Conservation (phyloP, 768 basidiomycete genomes). For the Leccinum arenicola region DNA sequence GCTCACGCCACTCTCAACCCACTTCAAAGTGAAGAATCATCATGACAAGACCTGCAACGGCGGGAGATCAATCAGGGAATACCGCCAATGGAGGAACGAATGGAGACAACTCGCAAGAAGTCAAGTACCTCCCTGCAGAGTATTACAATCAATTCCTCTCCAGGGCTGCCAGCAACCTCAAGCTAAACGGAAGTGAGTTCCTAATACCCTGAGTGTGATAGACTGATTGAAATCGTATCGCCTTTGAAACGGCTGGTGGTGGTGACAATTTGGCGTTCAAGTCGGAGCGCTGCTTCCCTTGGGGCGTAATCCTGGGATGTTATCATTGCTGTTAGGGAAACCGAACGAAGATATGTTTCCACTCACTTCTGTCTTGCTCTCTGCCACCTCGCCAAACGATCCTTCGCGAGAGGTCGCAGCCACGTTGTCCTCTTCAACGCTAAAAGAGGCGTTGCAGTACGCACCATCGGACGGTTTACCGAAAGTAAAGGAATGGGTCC, state of each 20-base stretch:
- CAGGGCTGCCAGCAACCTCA: conserved; percentile 49
- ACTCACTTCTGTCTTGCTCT: conserved; percentile 18
- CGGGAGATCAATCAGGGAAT: neutral
- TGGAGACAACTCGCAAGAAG: neutral
- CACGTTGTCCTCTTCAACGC: conserved; percentile 47
- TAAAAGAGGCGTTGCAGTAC: conserved; percentile 57
- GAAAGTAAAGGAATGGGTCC: conserved; percentile 57
- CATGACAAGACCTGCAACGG: neutral
- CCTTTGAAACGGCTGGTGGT: neutral
- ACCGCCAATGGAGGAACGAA: neutral
- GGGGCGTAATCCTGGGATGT: neutral
- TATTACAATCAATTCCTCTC: conserved; percentile 60
- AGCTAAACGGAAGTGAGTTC: conserved; percentile 33
- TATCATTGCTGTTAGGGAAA: neutral
- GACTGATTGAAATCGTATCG: neutral
- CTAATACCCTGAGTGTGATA: too few relatives aligned
- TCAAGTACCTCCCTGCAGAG: conserved; percentile 39
- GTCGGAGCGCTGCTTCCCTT: neutral
- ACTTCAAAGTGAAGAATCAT: neutral
- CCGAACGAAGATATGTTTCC: conserved; percentile 14
- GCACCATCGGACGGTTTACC: conserved; percentile 62
- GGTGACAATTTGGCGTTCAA: neutral
- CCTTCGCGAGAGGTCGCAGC: conserved; percentile 43
- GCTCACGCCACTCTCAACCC: neutral
- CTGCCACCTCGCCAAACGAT: neutral